Evolutionary conservation across 768 basidiomycete genomes (phyloP).

Genomic region (Hysterangium stoloniferum): DNA sequence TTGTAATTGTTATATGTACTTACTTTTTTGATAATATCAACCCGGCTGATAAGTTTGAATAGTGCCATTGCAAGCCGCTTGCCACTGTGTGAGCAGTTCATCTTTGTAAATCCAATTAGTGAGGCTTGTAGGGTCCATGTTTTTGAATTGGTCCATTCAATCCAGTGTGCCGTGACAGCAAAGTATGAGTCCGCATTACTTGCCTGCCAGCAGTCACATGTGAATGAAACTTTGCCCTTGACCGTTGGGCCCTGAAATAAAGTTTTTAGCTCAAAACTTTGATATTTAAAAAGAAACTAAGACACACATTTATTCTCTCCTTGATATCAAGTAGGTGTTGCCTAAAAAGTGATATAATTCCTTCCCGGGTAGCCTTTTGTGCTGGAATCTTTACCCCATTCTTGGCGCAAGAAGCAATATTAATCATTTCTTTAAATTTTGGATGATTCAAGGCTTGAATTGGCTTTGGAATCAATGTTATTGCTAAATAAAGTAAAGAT

Average conservation of each 20-base stretch:
- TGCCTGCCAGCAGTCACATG: constrained; percentile 37
- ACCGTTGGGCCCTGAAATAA: constrained; percentile 15
- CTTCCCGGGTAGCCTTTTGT: constrained; percentile 19
- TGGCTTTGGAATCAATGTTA: constrained; percentile 12
- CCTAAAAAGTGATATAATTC: constrained; percentile 26
- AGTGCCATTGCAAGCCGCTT: too few species aligned
- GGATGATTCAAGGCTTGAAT: constrained; percentile 26
- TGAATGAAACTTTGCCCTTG: constrained; percentile 24
- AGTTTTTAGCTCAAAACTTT: neutral
- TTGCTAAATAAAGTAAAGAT: neutral
- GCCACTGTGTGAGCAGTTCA: too few species aligned
- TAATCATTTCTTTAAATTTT: constrained; percentile 28
- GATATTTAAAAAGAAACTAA: neutral
- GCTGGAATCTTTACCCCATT: constrained; percentile 30
- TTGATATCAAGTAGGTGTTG: constrained; percentile 8
- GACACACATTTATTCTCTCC: constrained; percentile 19
- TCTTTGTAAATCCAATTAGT: too few species aligned
- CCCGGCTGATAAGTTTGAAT: too few species aligned
- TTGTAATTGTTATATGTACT: too few species aligned
- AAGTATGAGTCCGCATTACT: constrained; percentile 31
- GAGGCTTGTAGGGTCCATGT: too few species aligned
- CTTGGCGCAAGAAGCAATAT: constrained; percentile 29
- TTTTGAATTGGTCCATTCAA: too few species aligned
- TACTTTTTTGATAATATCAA: too few species aligned
- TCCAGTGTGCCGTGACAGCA: constrained; percentile 34